Conservation (phyloP, 164 flowering plant genomes). For the Tetrastigma voinierianum region DNA sequence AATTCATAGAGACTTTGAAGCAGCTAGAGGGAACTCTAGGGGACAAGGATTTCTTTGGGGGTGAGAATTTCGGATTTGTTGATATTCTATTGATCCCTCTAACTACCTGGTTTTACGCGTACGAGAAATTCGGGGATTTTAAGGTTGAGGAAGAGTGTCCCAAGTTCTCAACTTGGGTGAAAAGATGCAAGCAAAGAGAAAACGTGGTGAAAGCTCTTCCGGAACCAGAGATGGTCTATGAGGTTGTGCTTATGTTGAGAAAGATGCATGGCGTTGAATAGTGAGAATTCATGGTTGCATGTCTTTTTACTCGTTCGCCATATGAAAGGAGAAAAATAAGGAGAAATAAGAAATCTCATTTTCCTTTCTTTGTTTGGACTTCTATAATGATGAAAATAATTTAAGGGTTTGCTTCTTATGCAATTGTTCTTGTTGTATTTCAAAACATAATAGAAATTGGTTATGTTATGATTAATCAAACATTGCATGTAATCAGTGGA, state of each 20-base stretch:
- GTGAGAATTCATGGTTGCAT: not conserved
- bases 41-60: conserved; percentile 45
- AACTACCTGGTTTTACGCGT: conserved; percentile 45
- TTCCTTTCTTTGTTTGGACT: too few relatives aligned
- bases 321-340: too few relatives aligned
- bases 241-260: conserved; percentile 36
- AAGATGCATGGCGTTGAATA: conserved; percentile 49
- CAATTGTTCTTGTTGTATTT: too few relatives aligned
- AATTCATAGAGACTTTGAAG: conserved; percentile 46
- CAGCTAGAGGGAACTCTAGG: conserved; percentile 51
- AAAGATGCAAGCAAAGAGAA: conserved; percentile 43
- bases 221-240: conserved; percentile 42
- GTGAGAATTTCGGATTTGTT: conserved; percentile 44
- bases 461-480: too few relatives aligned
- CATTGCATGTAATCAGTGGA: too few relatives aligned
- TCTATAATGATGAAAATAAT: too few relatives aligned
- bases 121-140: conserved; percentile 44
- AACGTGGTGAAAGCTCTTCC: conserved; percentile 44
- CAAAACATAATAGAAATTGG: too few relatives aligned
- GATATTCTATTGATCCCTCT: conserved; percentile 37
- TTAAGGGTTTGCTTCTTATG: too few relatives aligned
- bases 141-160: conserved; percentile 46
- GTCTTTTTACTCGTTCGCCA: too few relatives aligned
- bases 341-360: too few relatives aligned
- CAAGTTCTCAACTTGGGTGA: conserved; percentile 49